Base-by-base conservation (phyloP, 345 rosid species). In the Salix exigua region DNA sequence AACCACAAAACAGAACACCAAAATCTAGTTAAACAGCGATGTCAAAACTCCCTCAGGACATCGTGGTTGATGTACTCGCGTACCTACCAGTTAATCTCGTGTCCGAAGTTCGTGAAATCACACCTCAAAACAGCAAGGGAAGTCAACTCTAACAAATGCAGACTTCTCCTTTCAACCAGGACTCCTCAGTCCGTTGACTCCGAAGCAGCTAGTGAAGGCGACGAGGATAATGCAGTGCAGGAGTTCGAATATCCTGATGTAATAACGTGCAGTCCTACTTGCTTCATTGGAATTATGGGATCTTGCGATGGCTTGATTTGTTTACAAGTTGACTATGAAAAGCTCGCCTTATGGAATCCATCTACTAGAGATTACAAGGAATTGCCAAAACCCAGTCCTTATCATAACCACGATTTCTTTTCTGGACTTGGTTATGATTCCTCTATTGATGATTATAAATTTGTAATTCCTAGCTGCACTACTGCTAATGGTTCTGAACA, bases 251-350 rank as follows among this genome's bases (percentile, higher is more conserved):
- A 38, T 46, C 70, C 70, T 28, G 46, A 13, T 2, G 51, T 21
- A 2, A 26, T 74, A 17, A 74, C 63, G n/a, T 66, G 55, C 5
- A 48, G 51, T 30, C n/a, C 35, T 17, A 0, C 9, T 21, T 10
- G 4, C 37, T 46, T 21, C 9, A 38, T 75, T 21, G 28, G 5
- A 23, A 73, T 83, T 58, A 40, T 81, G 71, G 84, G 88, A 70
- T 82, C 86, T 8, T 85, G 84, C 40, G 40, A 87, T 42, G 89
- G 89, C 18, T 66, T 85, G 79, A 30, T 83, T 12, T 83, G 84
- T 17, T 60, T 80, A 74, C 71, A 60, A 12, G 80, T 78, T 18
- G 83, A 78, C 33, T 66, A 60, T 72, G 58, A 62, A 10, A 60
- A 66, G 25, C 9, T 83, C 51, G 77, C 82, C 65, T 38, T 83